Evolutionary conservation across 225 moss, liverwort and hornwort genomes (phyloP).

Genomic region (Ulota crispa): DNA sequence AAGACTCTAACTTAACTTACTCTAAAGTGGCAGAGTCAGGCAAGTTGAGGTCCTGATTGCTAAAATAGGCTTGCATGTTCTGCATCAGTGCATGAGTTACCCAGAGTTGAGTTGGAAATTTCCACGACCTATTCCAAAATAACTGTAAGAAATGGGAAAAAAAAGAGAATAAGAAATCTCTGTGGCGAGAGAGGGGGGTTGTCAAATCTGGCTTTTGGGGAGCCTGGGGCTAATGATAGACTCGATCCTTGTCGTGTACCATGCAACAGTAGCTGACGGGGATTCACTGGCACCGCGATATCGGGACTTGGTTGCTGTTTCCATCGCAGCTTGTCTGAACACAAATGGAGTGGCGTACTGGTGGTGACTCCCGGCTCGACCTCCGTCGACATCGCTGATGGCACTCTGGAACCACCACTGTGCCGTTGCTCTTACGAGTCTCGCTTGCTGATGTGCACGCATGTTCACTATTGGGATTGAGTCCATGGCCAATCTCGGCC

Average conservation of each 20-base stretch:
- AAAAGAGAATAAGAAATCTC: not conserved
- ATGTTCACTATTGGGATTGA: not conserved
- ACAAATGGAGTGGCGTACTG: not conserved
- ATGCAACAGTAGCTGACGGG: not conserved
- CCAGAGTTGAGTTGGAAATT: no score
- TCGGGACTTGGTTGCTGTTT: slow-evolving; percentile 17
- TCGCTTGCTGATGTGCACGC: no score
- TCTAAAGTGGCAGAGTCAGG: no score
- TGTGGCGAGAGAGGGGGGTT: not conserved
- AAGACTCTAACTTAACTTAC: no score
- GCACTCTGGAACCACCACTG: not conserved
- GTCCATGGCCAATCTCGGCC: not conserved
- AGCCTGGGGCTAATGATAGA: not conserved
- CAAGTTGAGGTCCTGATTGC: no score
- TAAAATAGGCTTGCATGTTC: no score
- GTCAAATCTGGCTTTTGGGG: slow-evolving; percentile 17
- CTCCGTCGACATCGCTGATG: no score
- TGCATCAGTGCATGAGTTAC: no score
- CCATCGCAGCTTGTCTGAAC: slow-evolving; percentile 13
- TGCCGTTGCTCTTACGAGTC: no score
- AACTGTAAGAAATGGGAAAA: not conserved
- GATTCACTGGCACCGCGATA: slow-evolving; percentile 21
- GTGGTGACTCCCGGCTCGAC: no score
- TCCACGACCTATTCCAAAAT: not conserved
- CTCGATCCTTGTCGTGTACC: not conserved